Conservation (phyloP, 306 rosid species). For the Pueraria montana region DNA sequence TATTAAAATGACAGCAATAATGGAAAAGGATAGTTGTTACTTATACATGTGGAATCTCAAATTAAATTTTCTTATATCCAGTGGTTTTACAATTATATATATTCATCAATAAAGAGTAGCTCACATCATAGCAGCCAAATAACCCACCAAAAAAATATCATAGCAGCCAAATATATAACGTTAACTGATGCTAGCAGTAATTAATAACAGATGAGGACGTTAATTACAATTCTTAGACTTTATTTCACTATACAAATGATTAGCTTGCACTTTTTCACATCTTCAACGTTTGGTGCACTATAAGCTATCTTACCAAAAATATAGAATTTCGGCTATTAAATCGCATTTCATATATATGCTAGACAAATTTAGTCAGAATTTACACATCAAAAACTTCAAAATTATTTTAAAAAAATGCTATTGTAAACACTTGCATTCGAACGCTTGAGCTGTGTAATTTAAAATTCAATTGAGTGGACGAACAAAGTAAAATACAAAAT, state of each 20-base stretch:
- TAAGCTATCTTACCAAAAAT: background rate
- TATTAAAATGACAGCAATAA: slow-evolving; percentile 45
- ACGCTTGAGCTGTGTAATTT: background rate
- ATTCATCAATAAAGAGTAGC: background rate
- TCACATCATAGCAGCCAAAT: background rate
- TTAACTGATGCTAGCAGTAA: too few relatives aligned
- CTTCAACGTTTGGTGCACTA: background rate
- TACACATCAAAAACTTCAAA: background rate
- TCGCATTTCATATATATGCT: background rate
- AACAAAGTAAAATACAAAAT: background rate
- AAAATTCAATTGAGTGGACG: background rate
- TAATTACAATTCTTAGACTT: too few relatives aligned
- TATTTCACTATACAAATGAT: too few relatives aligned
- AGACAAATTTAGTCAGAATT: background rate
- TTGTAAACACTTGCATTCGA: background rate
- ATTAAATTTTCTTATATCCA: too few relatives aligned
- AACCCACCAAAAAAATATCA: background rate
- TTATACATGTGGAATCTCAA: background rate
- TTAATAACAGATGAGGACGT: background rate
- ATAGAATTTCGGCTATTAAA: background rate
- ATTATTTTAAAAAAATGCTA: background rate
- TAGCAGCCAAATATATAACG: background rate
- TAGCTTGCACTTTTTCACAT: background rate
- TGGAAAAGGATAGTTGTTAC: background rate
- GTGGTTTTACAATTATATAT: background rate